Base-by-base conservation (phyloP, 2,329 filamentous ascomycete species). In the Alternaria brassicae region DNA sequence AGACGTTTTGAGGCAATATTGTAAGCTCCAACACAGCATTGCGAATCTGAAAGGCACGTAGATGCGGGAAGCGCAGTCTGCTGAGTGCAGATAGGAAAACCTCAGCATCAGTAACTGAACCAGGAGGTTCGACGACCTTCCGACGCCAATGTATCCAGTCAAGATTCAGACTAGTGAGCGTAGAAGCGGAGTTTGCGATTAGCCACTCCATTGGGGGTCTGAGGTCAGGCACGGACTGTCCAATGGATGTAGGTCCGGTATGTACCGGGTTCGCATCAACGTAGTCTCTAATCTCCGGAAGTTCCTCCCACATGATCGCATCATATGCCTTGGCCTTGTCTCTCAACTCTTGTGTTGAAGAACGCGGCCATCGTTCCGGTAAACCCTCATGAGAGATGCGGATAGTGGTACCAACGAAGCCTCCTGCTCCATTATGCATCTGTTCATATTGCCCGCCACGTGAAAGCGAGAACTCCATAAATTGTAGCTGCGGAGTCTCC, bases 21-120 rank as follows among this genome's bases (percentile, higher is more conserved):
- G 77, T 79, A 10, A 77, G 69, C 0, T 66, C 49, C 10, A 77
- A 70, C 2, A 81, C 77, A 19, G 79, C 78, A 62, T 82, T 83
- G 13, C 81, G 76, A 28, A 82, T 61, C 53, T 83, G 81, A 27
- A 83, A 80, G n/a, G 79, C 74, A 27, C 78, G 70, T 8, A 83
- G 64, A 50, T 79, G 70, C 6, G 81, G 80, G 56, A 83, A 82
- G 2, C 77, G 74, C 34, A 80, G 68, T 6, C 50, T 52, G 55
- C 77, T 75, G 8, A 82, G 67, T 5, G 59, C 54, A 7, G 64
- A 52, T 19, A 80, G 39, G 12, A 64, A 61, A 2, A 42, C 41
- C 13, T 40, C 36, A 12, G 71, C 69, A 19, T 50, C 44, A 36
- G 28, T 61, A 13, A 21, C 12, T 2, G 45, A 48, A 34, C 60